Percentiles rank a stretch among this genome's conserved stretches.
phyloP scores from a whole-genome alignment of 345 rosid genomes.

The Sisymbrium irio region DNA sequence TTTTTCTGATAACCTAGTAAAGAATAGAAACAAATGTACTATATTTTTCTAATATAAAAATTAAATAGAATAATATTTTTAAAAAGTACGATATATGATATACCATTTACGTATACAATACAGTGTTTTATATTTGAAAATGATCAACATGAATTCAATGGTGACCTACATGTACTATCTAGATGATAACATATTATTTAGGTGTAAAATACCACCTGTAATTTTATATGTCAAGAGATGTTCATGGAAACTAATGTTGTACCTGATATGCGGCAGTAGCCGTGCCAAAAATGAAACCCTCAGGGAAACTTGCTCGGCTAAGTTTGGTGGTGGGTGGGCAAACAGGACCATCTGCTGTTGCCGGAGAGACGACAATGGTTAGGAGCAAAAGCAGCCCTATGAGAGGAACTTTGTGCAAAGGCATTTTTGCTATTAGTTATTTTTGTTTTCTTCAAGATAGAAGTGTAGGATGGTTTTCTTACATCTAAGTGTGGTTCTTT shows the following conservation, averaged over 20 bases:
- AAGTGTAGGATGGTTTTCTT: background rate
- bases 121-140: background rate
- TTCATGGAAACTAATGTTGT: background rate
- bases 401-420: constrained; percentile 20
- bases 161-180: background rate
- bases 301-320: constrained; percentile 27
- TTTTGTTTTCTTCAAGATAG: background rate
- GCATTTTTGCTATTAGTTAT: background rate
- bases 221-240: background rate
- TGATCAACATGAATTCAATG: background rate
- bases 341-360: constrained; percentile 20
- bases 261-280: constrained; percentile 39
- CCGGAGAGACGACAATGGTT: background rate
- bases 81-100: background rate
- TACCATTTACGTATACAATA: background rate
- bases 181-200: background rate
- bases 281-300: constrained; percentile 33
- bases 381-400: constrained; percentile 23
- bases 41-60: background rate
- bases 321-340: constrained; percentile 18
- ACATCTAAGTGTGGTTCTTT: background rate
- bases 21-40: background rate
- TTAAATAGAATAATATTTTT: background rate
- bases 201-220: background rate
- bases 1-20: background rate